A percentile compares a stretch with the other conserved stretches of the same genome.
Conservation (phyloP, 2,329 filamentous ascomycete genomes). For the Aspergillus candidus region DNA sequence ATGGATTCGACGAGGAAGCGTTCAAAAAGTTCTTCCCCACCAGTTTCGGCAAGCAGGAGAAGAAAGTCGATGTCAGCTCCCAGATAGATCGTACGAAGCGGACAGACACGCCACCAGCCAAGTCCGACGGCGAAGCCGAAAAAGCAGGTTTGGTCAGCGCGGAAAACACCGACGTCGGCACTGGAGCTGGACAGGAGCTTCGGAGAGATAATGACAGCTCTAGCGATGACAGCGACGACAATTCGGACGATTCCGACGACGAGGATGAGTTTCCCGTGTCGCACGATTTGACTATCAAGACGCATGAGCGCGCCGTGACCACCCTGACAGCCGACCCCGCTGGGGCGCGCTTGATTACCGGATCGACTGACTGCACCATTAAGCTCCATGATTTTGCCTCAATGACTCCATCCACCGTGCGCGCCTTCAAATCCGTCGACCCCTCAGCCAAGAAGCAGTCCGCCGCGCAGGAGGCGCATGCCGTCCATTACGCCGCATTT, state of each 20-base stretch:
- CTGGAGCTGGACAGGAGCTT: slow-evolving; percentile 18
- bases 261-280: slow-evolving; percentile 88
- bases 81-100: slow-evolving; percentile 78
- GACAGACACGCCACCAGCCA: slow-evolving; percentile 36
- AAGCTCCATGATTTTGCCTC: slow-evolving; percentile 94
- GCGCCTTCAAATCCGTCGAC: slow-evolving; percentile 88
- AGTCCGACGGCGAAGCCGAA: slow-evolving; percentile 20
- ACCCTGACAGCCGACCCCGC: slow-evolving; percentile 77
- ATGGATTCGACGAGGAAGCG: slow-evolving; percentile 41
- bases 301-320: slow-evolving; percentile 82
- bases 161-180: slow-evolving; percentile 16
- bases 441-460: slow-evolving; percentile 70
- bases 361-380: slow-evolving; percentile 81
- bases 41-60: slow-evolving; percentile 77
- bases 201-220: slow-evolving; percentile 40
- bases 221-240: slow-evolving; percentile 38
- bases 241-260: slow-evolving; percentile 68
- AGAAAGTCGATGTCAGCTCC: slow-evolving; percentile 65
- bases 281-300: slow-evolving; percentile 87
- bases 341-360: slow-evolving; percentile 79
- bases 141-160: slow-evolving; percentile 19
- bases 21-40: slow-evolving; percentile 63
- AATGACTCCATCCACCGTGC: slow-evolving; percentile 90
- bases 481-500: slow-evolving; percentile 81
- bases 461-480: slow-evolving; percentile 72